Base-by-base conservation (phyloP, 2,329 filamentous ascomycete genomes). In the Chaetomium sp. region DNA sequence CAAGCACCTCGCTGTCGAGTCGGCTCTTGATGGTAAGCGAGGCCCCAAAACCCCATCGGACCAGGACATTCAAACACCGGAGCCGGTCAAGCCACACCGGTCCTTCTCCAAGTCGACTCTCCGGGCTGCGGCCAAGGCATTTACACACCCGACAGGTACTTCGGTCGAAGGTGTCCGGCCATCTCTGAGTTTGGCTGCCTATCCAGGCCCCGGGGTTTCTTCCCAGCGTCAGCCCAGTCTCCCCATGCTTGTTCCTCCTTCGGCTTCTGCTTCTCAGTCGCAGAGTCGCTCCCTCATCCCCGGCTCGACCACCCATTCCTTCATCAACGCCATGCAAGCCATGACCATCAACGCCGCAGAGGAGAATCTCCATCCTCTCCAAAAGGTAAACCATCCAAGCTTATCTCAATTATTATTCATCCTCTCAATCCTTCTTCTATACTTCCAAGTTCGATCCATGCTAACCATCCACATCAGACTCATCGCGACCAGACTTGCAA, bases 391-490 rank as follows among this genome's bases (percentile, higher is more conserved):
- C 42, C 21, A 5, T 38, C 49, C 54, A 10, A 12, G 38, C 47
- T 21, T 5, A 21, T 25, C 21, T 29, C 33, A 19, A 31, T 23
- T 31, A n/a, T 53, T n/a, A n/a, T n/a, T n/a, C n/a, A n/a, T n/a
- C n/a, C n/a, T n/a, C n/a, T 49, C 1, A 13, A 47, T n/a, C 38
- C n/a, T 12, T 7, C 13, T 10, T 7, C 13, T 10, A 21, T 35
- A 7, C 4, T 58, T 45, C 7, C 3, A n/a, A n/a, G n/a, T n/a
- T n/a, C n/a, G n/a, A 42, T 19, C 23, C 13, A 25, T 47, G 51
- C 66, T 67, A 21, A 65, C 54, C 19, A 23, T 8, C 16, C 23
- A 23, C 23, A n/a, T n/a, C 59, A 69, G 67, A 25, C 31, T 3
- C 58, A 66, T 5, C 65, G 61, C 4, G 64, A 63, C 0, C 38